Evolutionary conservation across 2,329 filamentous ascomycete genomes (phyloP), one percentile per base, ranked within the genome.

Genomic region (Phyllosticta citribraziliensis): DNA sequence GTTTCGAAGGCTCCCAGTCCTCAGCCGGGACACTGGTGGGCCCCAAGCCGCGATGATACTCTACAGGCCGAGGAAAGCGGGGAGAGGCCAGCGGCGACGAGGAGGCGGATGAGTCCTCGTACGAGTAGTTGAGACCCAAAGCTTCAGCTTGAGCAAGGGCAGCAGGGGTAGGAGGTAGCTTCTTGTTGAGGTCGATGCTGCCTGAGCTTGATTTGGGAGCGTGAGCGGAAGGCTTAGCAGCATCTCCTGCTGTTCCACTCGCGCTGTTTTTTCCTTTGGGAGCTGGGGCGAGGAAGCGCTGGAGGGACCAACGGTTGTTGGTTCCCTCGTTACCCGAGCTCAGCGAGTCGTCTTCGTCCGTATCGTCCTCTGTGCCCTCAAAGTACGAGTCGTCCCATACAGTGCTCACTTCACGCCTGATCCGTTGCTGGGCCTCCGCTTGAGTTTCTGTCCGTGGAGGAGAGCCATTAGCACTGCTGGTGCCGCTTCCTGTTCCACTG

Each of bases 331-430:
- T 72, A 40, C 75, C 73, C 17, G 40, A 47, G 14, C 40, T n/a
- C 40, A 47, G 17, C 12, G 40, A 47, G 8, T 63, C 57, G 3
- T 75, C 70, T 17, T 76, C 76, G 47, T 80, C 78, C 8, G 64
- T 59, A 5, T 75, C 75, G 40, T 78, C 75, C 55, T 79, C 76
- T 10, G 72, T 76, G n/a, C 76, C 76, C 50, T 79, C 78, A 58
- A 80, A 79, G 60, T 78, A 78, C 2, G 73, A 68, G 51, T 80
- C 78, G 58, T 80, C 78, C 79, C 79, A 81, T 2, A 73, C 68
- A 2, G 69, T 72, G n/a, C 76, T 78, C 33, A 76, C 73, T 62
- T 73, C 70, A 56, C 75, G 72, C 6, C 51, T 51, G 10, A 57
- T 27, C 2, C 20, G 19, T 55, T 55, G 56, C 47, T 56, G 50